Conservation (phyloP, 805 yeast genomes). For the Starmerella apis region DNA sequence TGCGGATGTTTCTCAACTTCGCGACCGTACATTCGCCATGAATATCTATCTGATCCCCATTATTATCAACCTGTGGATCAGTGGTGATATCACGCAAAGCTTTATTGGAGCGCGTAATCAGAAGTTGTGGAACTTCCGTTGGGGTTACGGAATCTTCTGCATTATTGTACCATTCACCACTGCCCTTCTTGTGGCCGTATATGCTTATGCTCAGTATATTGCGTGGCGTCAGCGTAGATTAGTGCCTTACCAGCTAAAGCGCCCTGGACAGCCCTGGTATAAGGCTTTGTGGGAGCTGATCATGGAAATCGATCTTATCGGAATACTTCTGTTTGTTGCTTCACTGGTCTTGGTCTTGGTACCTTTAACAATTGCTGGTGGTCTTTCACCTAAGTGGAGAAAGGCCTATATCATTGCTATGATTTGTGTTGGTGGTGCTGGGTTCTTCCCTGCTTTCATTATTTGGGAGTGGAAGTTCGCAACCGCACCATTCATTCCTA, state of each 20-base stretch:
- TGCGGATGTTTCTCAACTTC: conserved; percentile 57
- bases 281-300: conserved; percentile 30
- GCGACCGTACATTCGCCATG: conserved; percentile 58
- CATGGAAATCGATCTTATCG: conserved; percentile 60
- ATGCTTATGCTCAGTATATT: conserved; percentile 45
- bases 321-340: conserved; percentile 47
- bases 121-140: conserved; percentile 39
- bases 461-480: conserved; percentile 43
- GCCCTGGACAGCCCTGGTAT: conserved; percentile 29
- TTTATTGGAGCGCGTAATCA: conserved; percentile 5
- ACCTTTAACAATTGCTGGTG: conserved; percentile 71
- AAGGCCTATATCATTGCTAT: conserved; percentile 56
- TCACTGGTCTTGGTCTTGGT: conserved; percentile 54
- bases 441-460: conserved; percentile 43
- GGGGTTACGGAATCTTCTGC: conserved; percentile 77
- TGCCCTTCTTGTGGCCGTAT: conserved; percentile 45
- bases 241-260: conserved; percentile 6
- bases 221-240: conserved; percentile 39
- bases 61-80: conserved; percentile 67
- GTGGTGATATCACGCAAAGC: conserved; percentile 38
- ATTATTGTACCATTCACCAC: conserved; percentile 57
- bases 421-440: conserved; percentile 48
- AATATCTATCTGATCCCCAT: conserved; percentile 61
- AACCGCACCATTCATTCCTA: conserved; percentile 43
- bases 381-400: conserved; percentile 45